phyloP scores from a whole-genome alignment of 371 early-diverging fungal species.

The Apophysomyces ossiformis region DNA sequence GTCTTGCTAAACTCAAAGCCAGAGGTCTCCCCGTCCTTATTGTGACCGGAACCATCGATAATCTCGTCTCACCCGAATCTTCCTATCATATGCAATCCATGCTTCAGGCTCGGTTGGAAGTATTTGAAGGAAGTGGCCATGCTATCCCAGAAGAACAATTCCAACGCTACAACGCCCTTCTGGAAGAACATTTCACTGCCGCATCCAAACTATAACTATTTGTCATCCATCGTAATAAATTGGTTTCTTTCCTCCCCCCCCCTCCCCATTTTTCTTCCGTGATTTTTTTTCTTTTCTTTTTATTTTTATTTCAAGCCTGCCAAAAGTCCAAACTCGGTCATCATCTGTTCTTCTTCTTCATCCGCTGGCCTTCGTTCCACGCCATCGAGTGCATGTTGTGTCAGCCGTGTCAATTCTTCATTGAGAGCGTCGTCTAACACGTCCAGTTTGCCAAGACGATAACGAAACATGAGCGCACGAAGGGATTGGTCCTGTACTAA shows the following conservation, averaged over 20 bases:
- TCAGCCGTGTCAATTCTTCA: not conserved
- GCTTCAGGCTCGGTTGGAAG: constrained; percentile 29
- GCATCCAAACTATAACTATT: not conserved
- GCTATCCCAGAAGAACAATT: constrained; percentile 47
- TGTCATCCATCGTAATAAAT: not conserved
- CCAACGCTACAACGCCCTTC: constrained; percentile 38
- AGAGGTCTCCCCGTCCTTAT: constrained; percentile 43
- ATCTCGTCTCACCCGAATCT: constrained; percentile 34
- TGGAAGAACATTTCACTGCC: constrained; percentile 26
- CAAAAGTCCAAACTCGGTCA: constrained; percentile 15
- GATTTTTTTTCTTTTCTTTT: not conserved
- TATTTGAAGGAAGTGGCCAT: constrained; percentile 53
- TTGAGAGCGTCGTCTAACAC: constrained; percentile 25
- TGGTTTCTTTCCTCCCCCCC: not conserved
- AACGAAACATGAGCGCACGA: constrained; percentile 31
- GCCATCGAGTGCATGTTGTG: constrained; percentile 12
- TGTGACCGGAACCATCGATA: constrained; percentile 45
- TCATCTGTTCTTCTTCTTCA: constrained; percentile 17
- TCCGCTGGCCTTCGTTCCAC: constrained; percentile 9
- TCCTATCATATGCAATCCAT: constrained; percentile 39
- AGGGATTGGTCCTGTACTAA: constrained; percentile 28
- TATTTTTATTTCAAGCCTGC: not conserved
- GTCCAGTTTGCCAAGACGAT: constrained; percentile 23
- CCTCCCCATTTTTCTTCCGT: constrained; percentile 6
- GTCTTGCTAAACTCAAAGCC: constrained; percentile 29